Base-by-base conservation (phyloP, 73 alveolate genomes). In the Uronychia binucleata region DNA sequence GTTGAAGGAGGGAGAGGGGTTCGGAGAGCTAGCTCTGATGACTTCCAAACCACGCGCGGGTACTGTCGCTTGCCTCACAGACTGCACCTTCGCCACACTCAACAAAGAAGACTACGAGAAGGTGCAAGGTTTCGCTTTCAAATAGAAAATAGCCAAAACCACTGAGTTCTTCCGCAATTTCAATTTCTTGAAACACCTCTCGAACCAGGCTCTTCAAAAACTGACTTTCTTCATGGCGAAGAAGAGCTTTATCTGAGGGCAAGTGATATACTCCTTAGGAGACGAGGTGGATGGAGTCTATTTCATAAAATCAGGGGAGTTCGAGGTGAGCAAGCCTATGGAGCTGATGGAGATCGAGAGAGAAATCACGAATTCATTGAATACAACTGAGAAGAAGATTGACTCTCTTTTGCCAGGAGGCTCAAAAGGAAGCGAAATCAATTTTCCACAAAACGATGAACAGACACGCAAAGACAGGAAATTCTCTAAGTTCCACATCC, bases 21-120 rank as follows among this genome's bases (percentile, higher is more conserved):
- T 88, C 31, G 94, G 94, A 60, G 94, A 88, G 60, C 90, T 88
- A 13, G 94, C 91, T 30, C 79, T 88, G 31, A 87, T 83, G 86
- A 88, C 83, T n/a, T 77, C 88, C 5, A 76, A 88, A 58, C 94
- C 94, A n/a, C 34, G 94, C 57, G 88, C 90, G 1, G 94, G 91
- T 1, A 75, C 91, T 1, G 77, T 84, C 28, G 28, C 75, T 31
- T 76, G 91, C 33, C 33, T 31, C n/a, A 34, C 19, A 0, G 88
- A 83, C 27, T 59, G 88, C 35, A 83, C 83, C n/a, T 74, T 88
- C 31, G 91, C 86, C 25, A 58, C 59, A 25, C 32, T 88, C 35
- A 91, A 88, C 31, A 88, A 88, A 60, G 30, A 67, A 34, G 94
- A 88, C 27, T 88, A 88, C 31, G 27, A 88, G 57, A 34, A 74